Evolutionary conservation across 2,329 filamentous ascomycete species (phyloP).

Genomic region (Dendrostoma leiphaemia): DNA sequence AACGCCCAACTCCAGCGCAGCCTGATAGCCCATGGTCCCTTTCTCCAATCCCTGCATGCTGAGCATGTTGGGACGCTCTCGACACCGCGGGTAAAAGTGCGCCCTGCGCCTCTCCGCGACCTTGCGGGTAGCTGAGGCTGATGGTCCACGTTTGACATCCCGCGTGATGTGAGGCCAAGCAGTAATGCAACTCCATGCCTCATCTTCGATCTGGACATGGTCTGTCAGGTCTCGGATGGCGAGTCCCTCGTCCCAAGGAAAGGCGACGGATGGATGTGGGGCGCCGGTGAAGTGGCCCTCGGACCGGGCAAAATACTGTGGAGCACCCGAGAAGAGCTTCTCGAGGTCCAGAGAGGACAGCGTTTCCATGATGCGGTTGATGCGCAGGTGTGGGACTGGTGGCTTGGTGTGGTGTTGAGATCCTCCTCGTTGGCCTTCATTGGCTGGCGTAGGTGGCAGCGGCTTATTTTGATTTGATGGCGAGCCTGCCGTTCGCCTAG

Average conservation of each 20-base stretch:
- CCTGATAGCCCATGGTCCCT: constrained; percentile 67
- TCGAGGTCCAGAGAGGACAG: constrained; percentile 60
- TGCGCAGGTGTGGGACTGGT: constrained; percentile 42
- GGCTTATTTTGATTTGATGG: constrained; percentile 54
- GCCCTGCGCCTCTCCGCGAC: constrained; percentile 45
- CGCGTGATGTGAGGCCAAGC: constrained; percentile 61
- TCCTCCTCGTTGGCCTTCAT: constrained; percentile 38
- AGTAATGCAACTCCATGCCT: constrained; percentile 61
- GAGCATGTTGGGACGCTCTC: constrained; percentile 68
- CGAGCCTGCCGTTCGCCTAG: constrained; percentile 30
- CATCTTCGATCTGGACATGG: constrained; percentile 60
- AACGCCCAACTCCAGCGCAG: constrained; percentile 63
- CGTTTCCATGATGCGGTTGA: constrained; percentile 58
- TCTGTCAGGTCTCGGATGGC: constrained; percentile 63
- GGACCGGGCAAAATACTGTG: constrained; percentile 65
- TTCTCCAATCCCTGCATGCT: constrained; percentile 70
- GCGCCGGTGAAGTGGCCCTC: constrained; percentile 59
- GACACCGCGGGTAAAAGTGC: constrained; percentile 58
- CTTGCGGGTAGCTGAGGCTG: constrained; percentile 37
- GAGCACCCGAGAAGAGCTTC: constrained; percentile 73
- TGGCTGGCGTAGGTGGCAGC: constrained; percentile 51
- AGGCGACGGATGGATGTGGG: constrained; percentile 62
- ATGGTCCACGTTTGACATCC: constrained; percentile 44
- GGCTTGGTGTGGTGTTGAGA: constrained; percentile 26
- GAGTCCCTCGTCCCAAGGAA: constrained; percentile 64